phyloP scores from a whole-genome alignment of 2,329 filamentous ascomycete genomes.

The Achaetomium macrosporum region DNA sequence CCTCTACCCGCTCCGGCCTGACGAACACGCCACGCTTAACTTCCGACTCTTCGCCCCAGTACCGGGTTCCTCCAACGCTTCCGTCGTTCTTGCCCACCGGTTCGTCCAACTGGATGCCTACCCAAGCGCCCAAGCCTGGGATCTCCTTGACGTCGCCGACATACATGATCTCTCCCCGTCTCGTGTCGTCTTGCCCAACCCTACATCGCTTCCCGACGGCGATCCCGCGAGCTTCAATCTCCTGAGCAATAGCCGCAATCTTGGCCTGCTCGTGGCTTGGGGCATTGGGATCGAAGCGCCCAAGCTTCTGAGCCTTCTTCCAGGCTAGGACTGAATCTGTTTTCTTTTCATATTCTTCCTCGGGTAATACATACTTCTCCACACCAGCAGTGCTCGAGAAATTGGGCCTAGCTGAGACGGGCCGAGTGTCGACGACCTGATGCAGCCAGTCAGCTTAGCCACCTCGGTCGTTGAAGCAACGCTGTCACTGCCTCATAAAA shows the following conservation, averaged over 20 bases:
- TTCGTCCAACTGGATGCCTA: conserved; percentile 71
- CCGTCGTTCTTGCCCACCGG: conserved; percentile 78
- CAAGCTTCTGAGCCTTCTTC: conserved; percentile 94
- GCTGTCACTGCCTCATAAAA: neutral
- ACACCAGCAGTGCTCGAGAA: conserved; percentile 76
- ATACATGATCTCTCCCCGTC: conserved; percentile 65
- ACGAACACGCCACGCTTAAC: conserved; percentile 74
- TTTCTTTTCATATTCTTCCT: conserved; percentile 77
- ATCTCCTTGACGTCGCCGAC: conserved; percentile 72
- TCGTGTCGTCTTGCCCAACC: conserved; percentile 60
- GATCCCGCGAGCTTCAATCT: conserved; percentile 65
- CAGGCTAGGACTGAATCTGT: conserved; percentile 85
- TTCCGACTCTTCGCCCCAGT: conserved; percentile 60
- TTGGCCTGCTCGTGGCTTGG: conserved; percentile 68
- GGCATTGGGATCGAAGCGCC: conserved; percentile 86
- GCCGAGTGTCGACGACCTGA: conserved; percentile 75
- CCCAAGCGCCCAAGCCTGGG: conserved; percentile 60
- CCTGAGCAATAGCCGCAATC: conserved; percentile 60
- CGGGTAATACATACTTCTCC: conserved; percentile 86
- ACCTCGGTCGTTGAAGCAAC: no score
- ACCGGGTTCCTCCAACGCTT: conserved; percentile 56
- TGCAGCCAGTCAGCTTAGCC: neutral
- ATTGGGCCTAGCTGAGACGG: conserved; percentile 67
- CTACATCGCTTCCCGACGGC: conserved; percentile 57
- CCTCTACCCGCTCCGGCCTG: conserved; percentile 69